Evolutionary conservation across 257 asterid species (phyloP), one percentile per base, ranked within the genome.

Genomic region (Solanum clarkiae): DNA sequence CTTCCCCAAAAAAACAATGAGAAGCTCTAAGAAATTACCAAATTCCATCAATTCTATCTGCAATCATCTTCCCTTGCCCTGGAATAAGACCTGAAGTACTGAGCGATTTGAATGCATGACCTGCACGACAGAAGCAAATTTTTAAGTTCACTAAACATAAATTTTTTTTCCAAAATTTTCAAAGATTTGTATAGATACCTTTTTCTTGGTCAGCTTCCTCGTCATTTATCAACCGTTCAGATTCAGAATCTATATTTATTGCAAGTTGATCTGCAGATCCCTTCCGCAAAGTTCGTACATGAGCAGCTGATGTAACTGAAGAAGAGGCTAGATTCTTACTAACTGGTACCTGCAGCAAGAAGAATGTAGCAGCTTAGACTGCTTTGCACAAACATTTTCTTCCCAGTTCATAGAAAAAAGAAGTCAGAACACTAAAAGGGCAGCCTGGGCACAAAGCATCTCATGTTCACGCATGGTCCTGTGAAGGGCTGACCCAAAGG

Each of bases 191-290:
- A 55, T 54, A 72, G 26, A 44, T 87, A 95, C 99, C 99, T 95
- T 97, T 97, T 83, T 97, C 98, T 82, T 92, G 94, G 74, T 94
- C 95, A 69, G 93, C 84, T 71, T 92, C 95, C 85, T 90, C 90
- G 60, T 87, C 86, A 86, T 84, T 88, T 70, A 92, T 88, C 84
- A 97, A 89, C 85, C 93, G 90, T 88, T 97, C 94, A 53, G 97
- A 87, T 85, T 92, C 99, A 62, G 98, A 90, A 85, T 93, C 98
- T 18, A 97, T 91, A 88, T 80, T 93, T 84, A 97, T 91, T 66
- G 98, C 95, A 86, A 97, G 97, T 86, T 97, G 98, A 88, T 94
- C 99, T 13, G 86, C 90, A 60, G 99, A 97, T 85, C 98, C 95
- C 92, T 97, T 97, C 86, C 95, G 91, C 90, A 97, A 63, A 4